Base-by-base conservation (phyloP, 2,329 filamentous ascomycete species). In the Xenoacremonium recifei region DNA sequence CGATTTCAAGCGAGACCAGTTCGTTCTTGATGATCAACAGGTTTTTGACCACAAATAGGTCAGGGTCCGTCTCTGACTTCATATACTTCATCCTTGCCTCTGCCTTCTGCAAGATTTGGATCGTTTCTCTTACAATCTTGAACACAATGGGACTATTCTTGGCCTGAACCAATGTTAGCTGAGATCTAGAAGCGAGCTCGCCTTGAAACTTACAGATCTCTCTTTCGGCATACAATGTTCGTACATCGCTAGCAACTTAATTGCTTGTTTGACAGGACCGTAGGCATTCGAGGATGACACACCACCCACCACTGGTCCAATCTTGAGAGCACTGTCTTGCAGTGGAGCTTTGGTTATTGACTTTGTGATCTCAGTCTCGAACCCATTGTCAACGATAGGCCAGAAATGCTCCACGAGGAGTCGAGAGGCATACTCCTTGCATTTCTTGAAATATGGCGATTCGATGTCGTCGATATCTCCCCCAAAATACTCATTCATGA, bases 11-110 rank as follows among this genome's bases (percentile, higher is more conserved):
- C 9, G 91, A 91, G 19, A 99, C 84, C 38, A 99, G 87, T 62
- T 96, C 89, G 61, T 96, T 95, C 66, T 97, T 97, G 38, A 99
- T 79, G 37, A 96, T 85, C 37, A 99, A 84, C 2, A 99, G 77
- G 62, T 99, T 96, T 55, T 92, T 93, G 56, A 99, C 85, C 59
- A 96, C 84, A 67, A 99, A 99, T 4, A 99, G 77, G 53, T 96
- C 87, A 0, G 87, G 80, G 61, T 97, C 90, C 6, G 84, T 61
- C 17, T 77, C 73, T 42, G 66, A 59, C 50, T 73, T 76, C 48
- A 80, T 81, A 25, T 77, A 77, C 42, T 82, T 78, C 53, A 95
- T 85, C 46, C 80, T 79, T 5, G 76, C 71, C 52, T 90, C 87
- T 20, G 89, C 92, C 37, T 83, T 78, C 49, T 90, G 80, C 15